A percentile compares a stretch with the other conserved stretches of the same genome.
These are phyloP conservation scores for Phytophthora niederhauseri DNA, from an alignment of 352 stramenopile genomes.

Conservation along the genomic window DNA sequence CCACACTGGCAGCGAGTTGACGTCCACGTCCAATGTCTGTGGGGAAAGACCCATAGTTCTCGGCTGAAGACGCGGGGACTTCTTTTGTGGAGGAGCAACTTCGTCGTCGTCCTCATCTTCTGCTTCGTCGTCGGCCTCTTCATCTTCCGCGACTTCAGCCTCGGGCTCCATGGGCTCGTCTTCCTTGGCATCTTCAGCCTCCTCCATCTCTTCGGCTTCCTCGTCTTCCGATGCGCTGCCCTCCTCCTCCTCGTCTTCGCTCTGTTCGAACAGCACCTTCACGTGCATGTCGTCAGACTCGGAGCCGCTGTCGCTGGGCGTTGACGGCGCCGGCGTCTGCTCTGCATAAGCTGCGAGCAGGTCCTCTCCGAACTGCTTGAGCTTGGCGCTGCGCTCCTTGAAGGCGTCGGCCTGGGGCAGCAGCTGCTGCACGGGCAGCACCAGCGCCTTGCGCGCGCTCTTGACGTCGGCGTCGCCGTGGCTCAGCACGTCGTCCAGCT, in stretches of 20 bases:
- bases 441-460: conserved; percentile 54
- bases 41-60: neutral
- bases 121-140: conserved; percentile 24
- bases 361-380: conserved; percentile 54
- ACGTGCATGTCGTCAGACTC: conserved; percentile 39
- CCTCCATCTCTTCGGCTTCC: conserved; percentile 22
- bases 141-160: neutral
- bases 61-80: conserved; percentile 3
- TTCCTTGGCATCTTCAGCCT: conserved; percentile 15
- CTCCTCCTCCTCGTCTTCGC: conserved; percentile 33
- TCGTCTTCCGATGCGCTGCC: too few relatives aligned
- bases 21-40: conserved; percentile 20
- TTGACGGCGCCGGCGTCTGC: neutral
- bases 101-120: conserved; percentile 21
- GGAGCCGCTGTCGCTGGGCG: conserved; percentile 18
- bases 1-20: conserved; percentile 52
- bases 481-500: conserved; percentile 72
- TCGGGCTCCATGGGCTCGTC: conserved; percentile 23
- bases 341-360: conserved; percentile 25
- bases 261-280: conserved; percentile 30
- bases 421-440: conserved; percentile 55
- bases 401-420: conserved; percentile 49
- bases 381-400: conserved; percentile 45
- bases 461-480: conserved; percentile 59
- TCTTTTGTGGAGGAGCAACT: conserved; percentile 13